These are phyloP conservation scores for Chamaenerion angustifolium DNA, from an alignment of 345 rosid genomes.

Conservation along the genomic window DNA sequence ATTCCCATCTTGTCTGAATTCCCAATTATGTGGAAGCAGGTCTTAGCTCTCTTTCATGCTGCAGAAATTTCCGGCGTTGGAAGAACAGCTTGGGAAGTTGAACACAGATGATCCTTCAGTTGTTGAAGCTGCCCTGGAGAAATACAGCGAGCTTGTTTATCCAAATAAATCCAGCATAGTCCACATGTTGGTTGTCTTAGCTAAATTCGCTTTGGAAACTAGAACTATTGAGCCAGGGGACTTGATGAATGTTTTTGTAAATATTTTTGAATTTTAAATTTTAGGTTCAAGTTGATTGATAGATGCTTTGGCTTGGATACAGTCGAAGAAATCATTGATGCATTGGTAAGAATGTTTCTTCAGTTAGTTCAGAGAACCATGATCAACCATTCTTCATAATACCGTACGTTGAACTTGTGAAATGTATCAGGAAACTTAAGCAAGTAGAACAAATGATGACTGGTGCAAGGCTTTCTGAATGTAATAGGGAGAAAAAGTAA, in stretches of 20 bases:
- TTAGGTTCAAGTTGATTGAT: conserved; percentile 55
- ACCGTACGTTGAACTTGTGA: no score
- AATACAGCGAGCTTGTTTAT: conserved; percentile 40
- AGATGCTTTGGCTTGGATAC: conserved; percentile 73
- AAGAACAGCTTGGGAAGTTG: conserved; percentile 53
- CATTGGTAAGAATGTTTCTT: conserved; percentile 37
- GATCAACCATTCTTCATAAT: no score
- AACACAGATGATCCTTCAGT: conserved; percentile 84
- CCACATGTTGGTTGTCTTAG: conserved; percentile 40
- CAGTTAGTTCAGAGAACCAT: not conserved
- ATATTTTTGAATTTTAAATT: not conserved
- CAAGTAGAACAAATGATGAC: conserved; percentile 36
- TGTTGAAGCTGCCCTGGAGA: conserved; percentile 51
- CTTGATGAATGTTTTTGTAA: not conserved
- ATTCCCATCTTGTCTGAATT: conserved; percentile 2
- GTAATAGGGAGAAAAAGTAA: no score
- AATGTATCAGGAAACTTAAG: conserved; percentile 42
- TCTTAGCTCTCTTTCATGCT: conserved; percentile 3
- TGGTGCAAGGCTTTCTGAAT: no score
- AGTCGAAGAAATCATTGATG: conserved; percentile 74
- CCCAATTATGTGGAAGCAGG: conserved; percentile 1
- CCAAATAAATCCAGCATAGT: conserved; percentile 59
- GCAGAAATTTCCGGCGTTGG: conserved; percentile 54
- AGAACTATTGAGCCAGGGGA: not conserved
- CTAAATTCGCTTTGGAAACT: not conserved